These are phyloP conservation scores for Neurospora crassa DNA, from an alignment of 2,329 filamentous ascomycete species.

Conservation along the genomic window DNA sequence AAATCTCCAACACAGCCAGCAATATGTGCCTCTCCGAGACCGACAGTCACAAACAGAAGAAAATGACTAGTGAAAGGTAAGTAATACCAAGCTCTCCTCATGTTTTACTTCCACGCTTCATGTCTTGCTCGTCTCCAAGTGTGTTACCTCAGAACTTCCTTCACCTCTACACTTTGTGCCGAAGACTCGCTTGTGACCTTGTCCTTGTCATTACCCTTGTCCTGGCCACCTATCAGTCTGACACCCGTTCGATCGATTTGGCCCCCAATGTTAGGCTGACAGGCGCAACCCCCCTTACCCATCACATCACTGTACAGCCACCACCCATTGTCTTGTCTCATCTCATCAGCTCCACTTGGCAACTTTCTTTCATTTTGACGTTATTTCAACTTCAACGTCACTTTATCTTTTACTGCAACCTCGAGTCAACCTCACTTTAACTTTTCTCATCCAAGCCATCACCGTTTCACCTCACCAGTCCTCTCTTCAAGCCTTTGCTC, in stretches of 20 bases:
- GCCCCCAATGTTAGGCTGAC: background rate
- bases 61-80: background rate
- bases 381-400: background rate
- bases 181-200: background rate
- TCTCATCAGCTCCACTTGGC: background rate
- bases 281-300: background rate
- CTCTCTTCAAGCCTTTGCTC: too few relatives aligned
- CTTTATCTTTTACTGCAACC: background rate
- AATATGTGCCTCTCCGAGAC: background rate
- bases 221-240: background rate
- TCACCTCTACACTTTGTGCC: background rate
- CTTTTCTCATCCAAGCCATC: too few relatives aligned
- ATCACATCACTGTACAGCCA: background rate
- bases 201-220: background rate
- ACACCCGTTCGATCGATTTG: background rate
- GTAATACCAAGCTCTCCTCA: background rate
- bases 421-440: background rate
- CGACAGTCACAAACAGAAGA: background rate
- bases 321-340: background rate
- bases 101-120: background rate
- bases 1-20: background rate
- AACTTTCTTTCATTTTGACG: background rate
- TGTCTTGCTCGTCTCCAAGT: background rate
- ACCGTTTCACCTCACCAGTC: too few relatives aligned
- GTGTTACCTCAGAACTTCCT: background rate